Conservation (phyloP, 768 basidiomycete species). For the Auricularia sp. region DNA sequence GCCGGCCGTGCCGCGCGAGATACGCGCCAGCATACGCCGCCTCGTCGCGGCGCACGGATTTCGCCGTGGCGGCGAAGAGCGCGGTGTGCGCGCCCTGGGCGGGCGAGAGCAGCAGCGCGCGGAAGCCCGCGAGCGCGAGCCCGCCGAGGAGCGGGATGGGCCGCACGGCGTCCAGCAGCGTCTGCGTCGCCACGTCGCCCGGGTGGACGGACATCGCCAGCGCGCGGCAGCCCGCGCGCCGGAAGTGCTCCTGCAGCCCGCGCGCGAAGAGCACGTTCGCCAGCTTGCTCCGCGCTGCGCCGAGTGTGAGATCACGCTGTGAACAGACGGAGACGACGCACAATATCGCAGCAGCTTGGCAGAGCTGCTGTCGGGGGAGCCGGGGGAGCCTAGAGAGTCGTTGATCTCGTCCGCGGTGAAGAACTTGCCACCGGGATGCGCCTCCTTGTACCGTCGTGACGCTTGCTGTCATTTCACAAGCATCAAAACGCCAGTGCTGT, state of each 20-base stretch:
- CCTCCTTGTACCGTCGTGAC: not conserved
- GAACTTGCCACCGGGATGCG: not conserved
- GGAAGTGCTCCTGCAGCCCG: not conserved
- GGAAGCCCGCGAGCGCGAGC: not conserved
- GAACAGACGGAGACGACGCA: not conserved
- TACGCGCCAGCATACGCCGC: conserved; percentile 14
- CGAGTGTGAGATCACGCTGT: not conserved
- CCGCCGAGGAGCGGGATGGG: conserved; percentile 7
- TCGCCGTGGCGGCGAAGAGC: conserved; percentile 15
- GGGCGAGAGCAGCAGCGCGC: not conserved
- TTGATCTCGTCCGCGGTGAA: not conserved
- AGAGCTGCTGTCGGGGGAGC: not conserved
- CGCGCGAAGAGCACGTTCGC: not conserved
- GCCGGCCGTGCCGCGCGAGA: conserved; percentile 12
- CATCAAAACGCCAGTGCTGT: not conserved
- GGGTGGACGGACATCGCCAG: not conserved
- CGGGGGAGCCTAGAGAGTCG: not conserved
- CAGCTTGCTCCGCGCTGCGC: not conserved
- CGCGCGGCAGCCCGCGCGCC: not conserved
- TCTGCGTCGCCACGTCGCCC: conserved; percentile 11
- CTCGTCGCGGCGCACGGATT: conserved; percentile 10
- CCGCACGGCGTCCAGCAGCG: conserved; percentile 16
- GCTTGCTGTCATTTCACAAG: not conserved
- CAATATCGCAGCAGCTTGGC: not conserved
- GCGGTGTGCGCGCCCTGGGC: conserved; percentile 16